phyloP scores from a whole-genome alignment of 2,329 filamentous ascomycete genomes.

The Sporothrix luriei region DNA sequence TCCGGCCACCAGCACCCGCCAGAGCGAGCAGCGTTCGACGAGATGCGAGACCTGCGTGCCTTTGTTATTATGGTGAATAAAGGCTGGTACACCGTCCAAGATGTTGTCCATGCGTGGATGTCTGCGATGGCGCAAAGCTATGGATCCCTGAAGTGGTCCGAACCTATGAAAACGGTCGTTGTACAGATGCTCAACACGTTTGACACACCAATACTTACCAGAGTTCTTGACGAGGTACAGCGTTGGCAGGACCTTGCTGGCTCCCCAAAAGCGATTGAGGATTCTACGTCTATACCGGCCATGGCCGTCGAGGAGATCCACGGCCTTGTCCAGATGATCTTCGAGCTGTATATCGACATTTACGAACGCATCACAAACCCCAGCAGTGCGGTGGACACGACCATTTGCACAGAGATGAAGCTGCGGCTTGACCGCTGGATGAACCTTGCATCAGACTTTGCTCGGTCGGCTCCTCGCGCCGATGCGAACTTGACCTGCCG shows the following conservation, averaged over 20 bases:
- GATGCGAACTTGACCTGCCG: slow-evolving; percentile 52
- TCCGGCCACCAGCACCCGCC: slow-evolving; percentile 55
- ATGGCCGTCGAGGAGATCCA: slow-evolving; percentile 42
- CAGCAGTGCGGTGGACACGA: slow-evolving; percentile 56
- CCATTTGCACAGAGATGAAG: slow-evolving; percentile 53
- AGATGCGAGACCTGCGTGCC: slow-evolving; percentile 53
- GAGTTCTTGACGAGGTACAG: slow-evolving; percentile 47
- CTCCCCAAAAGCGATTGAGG: not conserved
- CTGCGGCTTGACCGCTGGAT: slow-evolving; percentile 57
- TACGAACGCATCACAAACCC: slow-evolving; percentile 62
- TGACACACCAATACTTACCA: slow-evolving; percentile 56
- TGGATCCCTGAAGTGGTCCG: slow-evolving; percentile 58
- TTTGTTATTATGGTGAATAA: slow-evolving; percentile 56
- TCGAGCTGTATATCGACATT: slow-evolving; percentile 64
- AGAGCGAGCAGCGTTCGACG: slow-evolving; percentile 54
- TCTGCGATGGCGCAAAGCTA: slow-evolving; percentile 56
- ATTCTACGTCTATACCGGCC: not conserved
- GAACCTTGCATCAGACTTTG: slow-evolving; percentile 52
- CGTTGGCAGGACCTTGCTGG: not conserved
- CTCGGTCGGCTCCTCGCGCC: slow-evolving; percentile 44
- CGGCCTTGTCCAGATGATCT: slow-evolving; percentile 58
- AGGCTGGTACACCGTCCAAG: slow-evolving; percentile 57
- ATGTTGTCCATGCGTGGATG: slow-evolving; percentile 63
- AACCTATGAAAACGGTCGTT: slow-evolving; percentile 58
- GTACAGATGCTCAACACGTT: slow-evolving; percentile 59